Evolutionary conservation across 352 stramenopile species (phyloP), one percentile per base, ranked within the genome.

Genomic region (Pythium plurisporium): DNA sequence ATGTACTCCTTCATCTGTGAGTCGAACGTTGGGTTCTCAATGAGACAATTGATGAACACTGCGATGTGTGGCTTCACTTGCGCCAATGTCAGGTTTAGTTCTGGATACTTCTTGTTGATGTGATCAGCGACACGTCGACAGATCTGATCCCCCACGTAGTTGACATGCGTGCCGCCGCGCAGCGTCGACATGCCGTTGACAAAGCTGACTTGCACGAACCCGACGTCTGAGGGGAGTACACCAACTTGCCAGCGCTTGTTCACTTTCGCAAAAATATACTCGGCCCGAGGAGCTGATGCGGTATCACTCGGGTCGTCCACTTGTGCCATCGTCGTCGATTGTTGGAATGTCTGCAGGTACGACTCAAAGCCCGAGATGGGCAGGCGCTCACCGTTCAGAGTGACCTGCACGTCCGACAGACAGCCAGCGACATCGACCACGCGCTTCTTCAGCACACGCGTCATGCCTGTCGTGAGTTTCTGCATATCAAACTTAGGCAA

Each of bases 1-100:
- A 99, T 91, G 56, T 90, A 96, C 69, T 99, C 98, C 70, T 99
- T 99, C 60, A 98, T 99, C 64, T 99, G 98, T 51, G 94, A 99
- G 65, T 99, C 97, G 67, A 99, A 99, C 2, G 95, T 97, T 17
- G 97, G 97, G 70, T 99, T 99, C 53, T 98, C 92, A 20, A 99
- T 97, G 45, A 99, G 79, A 57, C 89, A 97, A 71, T 99, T 99
- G 40, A 99, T 96, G 74, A 99, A 99, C 15, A 99, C 79, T 9
- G 79, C 86, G 27, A 99, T 68, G 69, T 99, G 96, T 46, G 98
- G 97, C 72, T 99, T 99, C 71, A 99, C 96, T 46, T 98, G 88
- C 8, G 82, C 76, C 0, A 89, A 75, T 22, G 92, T 99, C 15
- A 99, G 72, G 4, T 4, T 33, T 11, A 92, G 66, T 37, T 97